Base-by-base conservation (phyloP, 306 rosid genomes). In the Citrullus mucosospermus region DNA sequence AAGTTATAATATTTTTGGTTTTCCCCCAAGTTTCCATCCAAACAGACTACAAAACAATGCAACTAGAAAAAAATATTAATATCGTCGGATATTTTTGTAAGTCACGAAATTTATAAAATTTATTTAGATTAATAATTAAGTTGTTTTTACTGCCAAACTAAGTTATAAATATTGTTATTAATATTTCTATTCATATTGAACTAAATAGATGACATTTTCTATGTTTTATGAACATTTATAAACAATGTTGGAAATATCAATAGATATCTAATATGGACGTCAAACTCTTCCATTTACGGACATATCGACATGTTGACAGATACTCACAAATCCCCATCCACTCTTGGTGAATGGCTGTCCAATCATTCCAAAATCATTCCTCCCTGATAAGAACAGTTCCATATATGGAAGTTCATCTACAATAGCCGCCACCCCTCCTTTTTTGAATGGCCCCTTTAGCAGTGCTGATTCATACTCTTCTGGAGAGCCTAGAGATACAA, bases 281-380 rank as follows among this genome's bases (percentile, higher is more conserved):
- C 36, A 3, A 32, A 32, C 36, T 2, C 0, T 43, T 8, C 9
- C 11, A 7, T 43, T 43, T 43, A 43, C 2, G 8, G 46, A 7
- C 8, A 9, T 43, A 43, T 43, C 11, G 10, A 46, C 54, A 48
- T 3, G 16, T 48, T 0, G 17, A 36, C 16, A 12, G 66, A 1
- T 75, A 91, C 98, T 95, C 90, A 95, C 98, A 85, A 95, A 95
- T 82, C 98, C 98, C 98, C 98, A 95, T 78, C 96, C 88, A 78
- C 93, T 81, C 90, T 79, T 87, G 82, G 98, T 83, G 80, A 95
- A 95, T 43, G 96, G 79, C 83, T 86, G 97, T 57, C 98, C 98
- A 16, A 95, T 82, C 18, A 92, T 91, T 79, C 96, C 96, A 25
- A 89, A 95, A 67, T 87, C 97, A 16, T 91, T 85, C 79, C 59